Conservation (phyloP, 1,139 yeast species). For the Kurtzmaniella quercitrusa region DNA sequence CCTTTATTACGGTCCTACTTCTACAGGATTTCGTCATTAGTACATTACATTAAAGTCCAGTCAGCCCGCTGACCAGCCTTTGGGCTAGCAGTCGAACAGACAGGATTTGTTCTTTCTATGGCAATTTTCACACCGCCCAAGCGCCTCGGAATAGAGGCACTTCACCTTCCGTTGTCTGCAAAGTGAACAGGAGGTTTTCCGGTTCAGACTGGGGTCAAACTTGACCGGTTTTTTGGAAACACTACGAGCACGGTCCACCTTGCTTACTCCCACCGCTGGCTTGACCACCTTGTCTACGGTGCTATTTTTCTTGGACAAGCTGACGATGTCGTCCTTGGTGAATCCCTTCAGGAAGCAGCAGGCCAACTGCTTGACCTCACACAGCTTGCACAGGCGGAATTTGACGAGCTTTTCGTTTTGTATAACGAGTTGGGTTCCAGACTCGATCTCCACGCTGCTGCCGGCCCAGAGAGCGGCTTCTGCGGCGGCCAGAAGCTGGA, state of each 20-base stretch:
- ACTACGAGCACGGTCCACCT: not conserved
- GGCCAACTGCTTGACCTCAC: conserved; percentile 36
- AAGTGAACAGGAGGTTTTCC: conserved; percentile 33
- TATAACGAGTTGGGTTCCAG: conserved; percentile 2
- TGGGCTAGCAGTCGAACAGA: conserved; percentile 18
- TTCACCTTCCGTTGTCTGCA: conserved; percentile 38
- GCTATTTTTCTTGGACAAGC: conserved; percentile 16
- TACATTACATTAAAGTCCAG: not conserved
- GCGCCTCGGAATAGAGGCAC: conserved; percentile 26
- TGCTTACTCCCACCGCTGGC: not conserved
- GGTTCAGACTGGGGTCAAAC: conserved; percentile 11
- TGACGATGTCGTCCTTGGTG: conserved; percentile 51
- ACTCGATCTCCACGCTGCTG: not conserved
- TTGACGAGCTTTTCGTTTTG: conserved; percentile 38
- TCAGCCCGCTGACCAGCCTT: conserved; percentile 3
- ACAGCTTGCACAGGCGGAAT: conserved; percentile 48
- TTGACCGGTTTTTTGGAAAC: conserved; percentile 2
- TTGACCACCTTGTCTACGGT: conserved; percentile 3
- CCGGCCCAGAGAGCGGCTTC: conserved; percentile 3
- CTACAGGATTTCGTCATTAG: not conserved
- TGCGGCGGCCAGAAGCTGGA: conserved; percentile 1
- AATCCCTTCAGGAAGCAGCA: conserved; percentile 57
- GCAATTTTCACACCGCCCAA: conserved; percentile 35
- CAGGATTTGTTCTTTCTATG: conserved; percentile 31
- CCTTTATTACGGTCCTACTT: no score